Evolutionary conservation across 345 rosid genomes (phyloP).

Genomic region (Anacardium occidentale): DNA sequence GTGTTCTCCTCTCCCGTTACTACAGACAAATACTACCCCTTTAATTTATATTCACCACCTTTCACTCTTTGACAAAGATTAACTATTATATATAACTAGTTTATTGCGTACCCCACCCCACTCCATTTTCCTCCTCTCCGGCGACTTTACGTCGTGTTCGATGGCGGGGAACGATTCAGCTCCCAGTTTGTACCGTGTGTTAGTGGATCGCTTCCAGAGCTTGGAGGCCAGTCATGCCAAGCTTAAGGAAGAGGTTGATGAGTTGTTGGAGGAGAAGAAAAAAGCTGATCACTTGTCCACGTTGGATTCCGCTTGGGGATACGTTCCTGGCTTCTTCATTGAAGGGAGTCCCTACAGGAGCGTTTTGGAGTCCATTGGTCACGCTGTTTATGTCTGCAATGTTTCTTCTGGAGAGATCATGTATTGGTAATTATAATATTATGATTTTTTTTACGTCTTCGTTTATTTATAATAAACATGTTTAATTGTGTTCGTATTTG

Average conservation of each 20-base stretch:
- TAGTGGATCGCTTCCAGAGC: slow-evolving; percentile 62
- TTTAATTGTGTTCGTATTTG: slow-evolving; percentile 4
- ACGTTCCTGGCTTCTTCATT: slow-evolving; percentile 43
- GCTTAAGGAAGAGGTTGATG: slow-evolving; percentile 49
- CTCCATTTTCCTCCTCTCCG: slow-evolving; percentile 27
- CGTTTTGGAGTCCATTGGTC: slow-evolving; percentile 72
- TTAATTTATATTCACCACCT: slow-evolving; percentile 22
- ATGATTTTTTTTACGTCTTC: background rate
- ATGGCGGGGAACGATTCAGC: slow-evolving; percentile 45
- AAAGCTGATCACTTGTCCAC: slow-evolving; percentile 20
- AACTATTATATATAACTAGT: slow-evolving; percentile 4
- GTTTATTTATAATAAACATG: background rate
- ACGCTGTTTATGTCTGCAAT: slow-evolving; percentile 62
- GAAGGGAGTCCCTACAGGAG: slow-evolving; percentile 55
- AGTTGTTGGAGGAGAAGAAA: slow-evolving; percentile 31
- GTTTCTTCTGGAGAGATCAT: slow-evolving; percentile 55
- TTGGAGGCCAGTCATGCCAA: slow-evolving; percentile 61
- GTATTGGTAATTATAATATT: slow-evolving; percentile 47
- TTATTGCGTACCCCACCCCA: too few species aligned
- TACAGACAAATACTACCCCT: too few species aligned
- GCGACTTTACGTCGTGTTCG: slow-evolving; percentile 18
- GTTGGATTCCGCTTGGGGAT: slow-evolving; percentile 31
- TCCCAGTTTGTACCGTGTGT: slow-evolving; percentile 33
- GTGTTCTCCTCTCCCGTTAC: slow-evolving; percentile 19
- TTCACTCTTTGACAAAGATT: background rate